Percentiles rank a stretch among this genome's conserved stretches.
These are phyloP conservation scores for Cyclostephanos invisitatus DNA, from an alignment of 108 stramenopile species.

Conservation along the genomic window DNA sequence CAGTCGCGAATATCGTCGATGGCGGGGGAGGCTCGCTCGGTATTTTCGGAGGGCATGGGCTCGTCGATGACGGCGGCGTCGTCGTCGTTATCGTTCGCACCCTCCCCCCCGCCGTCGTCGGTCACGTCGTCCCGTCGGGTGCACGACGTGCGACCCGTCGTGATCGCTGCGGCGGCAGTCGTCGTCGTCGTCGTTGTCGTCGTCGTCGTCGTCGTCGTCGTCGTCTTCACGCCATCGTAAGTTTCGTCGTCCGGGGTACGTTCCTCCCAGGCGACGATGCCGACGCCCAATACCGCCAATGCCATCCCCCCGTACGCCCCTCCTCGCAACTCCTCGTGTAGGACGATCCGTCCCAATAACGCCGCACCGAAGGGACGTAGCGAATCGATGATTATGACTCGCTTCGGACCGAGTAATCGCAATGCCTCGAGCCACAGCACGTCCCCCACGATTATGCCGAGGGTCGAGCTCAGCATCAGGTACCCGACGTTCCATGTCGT, in stretches of 20 bases:
- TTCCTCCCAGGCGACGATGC: slow-evolving; percentile 66
- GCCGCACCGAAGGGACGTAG: slow-evolving; percentile 86
- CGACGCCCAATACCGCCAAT: slow-evolving; percentile 67
- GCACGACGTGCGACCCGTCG: background rate
- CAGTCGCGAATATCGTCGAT: background rate
- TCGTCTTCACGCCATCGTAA: background rate
- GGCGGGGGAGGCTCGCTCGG: background rate
- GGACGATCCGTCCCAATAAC: slow-evolving; percentile 64
- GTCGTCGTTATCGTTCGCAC: background rate
- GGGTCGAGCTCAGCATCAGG: slow-evolving; percentile 67
- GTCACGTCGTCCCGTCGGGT: background rate
- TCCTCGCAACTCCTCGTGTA: slow-evolving; percentile 57
- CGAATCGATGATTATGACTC: slow-evolving; percentile 81
- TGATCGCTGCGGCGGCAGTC: background rate
- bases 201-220: slow-evolving; percentile 16
- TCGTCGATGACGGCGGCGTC: background rate
- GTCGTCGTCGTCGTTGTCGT: slow-evolving; percentile 7
- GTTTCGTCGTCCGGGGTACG: background rate
- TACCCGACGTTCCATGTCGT: slow-evolving; percentile 48
- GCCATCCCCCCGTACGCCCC: slow-evolving; percentile 60
- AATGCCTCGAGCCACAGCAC: slow-evolving; percentile 80
- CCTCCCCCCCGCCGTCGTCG: background rate
- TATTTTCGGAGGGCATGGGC: background rate
- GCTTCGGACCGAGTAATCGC: slow-evolving; percentile 75
- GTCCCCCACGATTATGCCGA: slow-evolving; percentile 87